These are phyloP conservation scores for Arabidopsis hybrid DNA, from an alignment of 441 rosid species.

Conservation along the genomic window DNA sequence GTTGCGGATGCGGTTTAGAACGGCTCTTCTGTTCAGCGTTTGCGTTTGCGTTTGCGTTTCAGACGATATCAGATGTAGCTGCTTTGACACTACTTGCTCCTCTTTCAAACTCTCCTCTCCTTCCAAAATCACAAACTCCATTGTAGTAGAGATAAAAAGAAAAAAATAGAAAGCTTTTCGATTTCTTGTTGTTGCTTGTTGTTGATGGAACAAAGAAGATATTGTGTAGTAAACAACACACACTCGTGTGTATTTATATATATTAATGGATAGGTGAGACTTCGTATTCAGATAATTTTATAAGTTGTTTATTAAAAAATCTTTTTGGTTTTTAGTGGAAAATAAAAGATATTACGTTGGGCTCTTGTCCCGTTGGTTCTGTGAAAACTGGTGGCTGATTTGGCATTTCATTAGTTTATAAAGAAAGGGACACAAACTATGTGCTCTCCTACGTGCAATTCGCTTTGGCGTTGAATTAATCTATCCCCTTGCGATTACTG, in stretches of 20 bases:
- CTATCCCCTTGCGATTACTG: neutral
- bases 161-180: neutral
- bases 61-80: slow-evolving; percentile 41
- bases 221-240: slow-evolving; percentile 20
- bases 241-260: slow-evolving; percentile 27
- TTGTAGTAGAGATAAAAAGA: neutral
- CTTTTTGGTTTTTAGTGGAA: neutral
- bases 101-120: slow-evolving; percentile 40
- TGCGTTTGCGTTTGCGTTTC: slow-evolving; percentile 45
- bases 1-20: slow-evolving; percentile 44
- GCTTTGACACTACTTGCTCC: slow-evolving; percentile 41
- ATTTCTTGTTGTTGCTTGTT: neutral
- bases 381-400: slow-evolving; percentile 44
- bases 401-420: slow-evolving; percentile 24
- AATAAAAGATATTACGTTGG: slow-evolving; percentile 5
- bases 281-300: slow-evolving; percentile 19
- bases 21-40: slow-evolving; percentile 44
- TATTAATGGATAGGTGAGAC: slow-evolving; percentile 34
- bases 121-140: slow-evolving; percentile 36
- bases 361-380: slow-evolving; percentile 41
- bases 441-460: slow-evolving; percentile 38
- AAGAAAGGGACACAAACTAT: slow-evolving; percentile 25
- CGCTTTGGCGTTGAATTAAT: slow-evolving; percentile 21
- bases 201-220: slow-evolving; percentile 17
- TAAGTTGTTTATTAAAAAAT: slow-evolving; percentile 17